A percentile compares a stretch with the other conserved stretches of the same genome.
phyloP scores from a whole-genome alignment of 306 rosid species.

The Trichosanthes truncata region DNA sequence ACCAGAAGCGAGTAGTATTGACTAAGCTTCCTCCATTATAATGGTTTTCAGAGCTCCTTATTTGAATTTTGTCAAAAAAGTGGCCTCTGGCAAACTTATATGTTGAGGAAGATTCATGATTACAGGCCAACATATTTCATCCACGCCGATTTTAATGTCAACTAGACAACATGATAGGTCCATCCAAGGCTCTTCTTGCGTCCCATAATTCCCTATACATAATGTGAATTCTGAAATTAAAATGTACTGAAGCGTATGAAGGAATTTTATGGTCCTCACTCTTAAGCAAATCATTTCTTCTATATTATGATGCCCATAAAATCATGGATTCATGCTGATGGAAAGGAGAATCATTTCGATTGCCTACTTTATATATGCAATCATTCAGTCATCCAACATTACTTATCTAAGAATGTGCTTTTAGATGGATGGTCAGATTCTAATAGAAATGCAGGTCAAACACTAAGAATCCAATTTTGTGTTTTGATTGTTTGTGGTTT shows the following conservation, averaged over 20 bases:
- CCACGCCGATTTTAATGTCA: background rate
- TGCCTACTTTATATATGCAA: background rate
- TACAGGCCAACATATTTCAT: background rate
- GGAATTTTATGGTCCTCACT: background rate
- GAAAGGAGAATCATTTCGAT: background rate
- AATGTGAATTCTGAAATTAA: background rate
- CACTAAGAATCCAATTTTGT: no score
- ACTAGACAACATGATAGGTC: slow-evolving; percentile 2
- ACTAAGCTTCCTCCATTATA: background rate
- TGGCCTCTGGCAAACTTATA: background rate
- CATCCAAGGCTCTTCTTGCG: background rate
- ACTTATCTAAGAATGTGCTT: background rate
- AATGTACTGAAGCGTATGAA: background rate
- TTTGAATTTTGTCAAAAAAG: background rate
- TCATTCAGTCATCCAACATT: background rate
- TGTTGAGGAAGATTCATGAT: background rate
- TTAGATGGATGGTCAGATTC: background rate
- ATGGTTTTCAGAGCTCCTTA: background rate
- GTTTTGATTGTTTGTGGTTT: no score
- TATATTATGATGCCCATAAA: background rate
- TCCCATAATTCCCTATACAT: background rate
- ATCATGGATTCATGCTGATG: background rate
- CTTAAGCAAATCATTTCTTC: background rate
- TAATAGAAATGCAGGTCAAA: no score
- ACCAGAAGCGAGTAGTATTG: background rate